Evolutionary conservation across 1,284 basidiomycete genomes (phyloP).

Genomic region (Blastosporella zonata): DNA sequence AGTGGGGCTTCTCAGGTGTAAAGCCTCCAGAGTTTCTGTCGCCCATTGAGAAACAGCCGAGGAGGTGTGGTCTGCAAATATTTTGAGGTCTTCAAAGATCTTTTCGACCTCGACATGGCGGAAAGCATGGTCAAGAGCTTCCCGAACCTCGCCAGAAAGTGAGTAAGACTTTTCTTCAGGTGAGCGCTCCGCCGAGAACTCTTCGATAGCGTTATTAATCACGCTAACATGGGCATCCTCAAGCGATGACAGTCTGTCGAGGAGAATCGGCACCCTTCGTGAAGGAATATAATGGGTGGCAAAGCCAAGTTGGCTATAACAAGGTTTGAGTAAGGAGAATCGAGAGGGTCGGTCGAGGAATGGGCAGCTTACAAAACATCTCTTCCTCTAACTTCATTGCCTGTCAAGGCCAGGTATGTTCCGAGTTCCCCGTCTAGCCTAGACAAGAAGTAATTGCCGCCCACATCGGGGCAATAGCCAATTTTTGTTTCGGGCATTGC

Average conservation of each 20-base stretch:
- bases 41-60: constrained; percentile 71
- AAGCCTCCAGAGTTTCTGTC: constrained; percentile 54
- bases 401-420: constrained; percentile 91
- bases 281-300: constrained; percentile 90
- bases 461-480: constrained; percentile 89
- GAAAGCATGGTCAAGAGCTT: constrained; percentile 81
- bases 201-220: constrained; percentile 63
- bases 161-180: constrained; percentile 53
- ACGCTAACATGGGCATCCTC: constrained; percentile 45
- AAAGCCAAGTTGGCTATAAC: constrained; percentile 76
- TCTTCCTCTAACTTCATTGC: constrained; percentile 69
- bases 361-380: constrained; percentile 72
- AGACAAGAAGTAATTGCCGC: constrained; percentile 87
- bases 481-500: constrained; percentile 99
- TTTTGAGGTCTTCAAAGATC: constrained; percentile 62
- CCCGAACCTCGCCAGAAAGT: constrained; percentile 63
- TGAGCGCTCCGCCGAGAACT: constrained; percentile 58
- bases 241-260: constrained; percentile 58
- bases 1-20: constrained; percentile 81
- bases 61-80: constrained; percentile 41
- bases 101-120: constrained; percentile 62
- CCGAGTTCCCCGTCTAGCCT: constrained; percentile 91
- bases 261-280: constrained; percentile 66
- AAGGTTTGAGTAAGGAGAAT: constrained; percentile 8
- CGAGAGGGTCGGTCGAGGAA: constrained; percentile 7